Evolutionary conservation across 208 protist species (phyloP).

Genomic region (Acanthamoeba divionensis): DNA sequence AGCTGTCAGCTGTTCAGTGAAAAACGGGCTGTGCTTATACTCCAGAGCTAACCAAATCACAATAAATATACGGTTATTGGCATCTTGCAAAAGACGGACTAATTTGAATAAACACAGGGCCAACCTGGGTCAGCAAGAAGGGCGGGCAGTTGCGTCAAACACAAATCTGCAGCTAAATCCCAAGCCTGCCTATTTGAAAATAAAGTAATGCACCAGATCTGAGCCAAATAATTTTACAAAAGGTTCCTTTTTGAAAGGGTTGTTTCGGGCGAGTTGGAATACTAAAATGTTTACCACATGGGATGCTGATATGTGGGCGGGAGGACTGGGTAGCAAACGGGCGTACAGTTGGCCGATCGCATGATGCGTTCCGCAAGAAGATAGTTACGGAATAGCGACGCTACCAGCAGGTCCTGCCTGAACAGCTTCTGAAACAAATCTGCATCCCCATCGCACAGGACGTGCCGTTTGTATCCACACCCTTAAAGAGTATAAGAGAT

Average conservation of each 20-base stretch:
- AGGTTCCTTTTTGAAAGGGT: constrained; percentile 58
- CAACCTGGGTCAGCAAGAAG: constrained; percentile 76
- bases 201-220: too few relatives aligned
- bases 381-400: constrained; percentile 95
- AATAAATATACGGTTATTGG: neutral
- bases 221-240: constrained; percentile 40
- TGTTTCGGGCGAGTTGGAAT: neutral
- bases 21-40: constrained; percentile 89
- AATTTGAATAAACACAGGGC: too few relatives aligned
- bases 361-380: constrained; percentile 95
- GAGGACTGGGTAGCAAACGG: constrained; percentile 91
- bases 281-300: constrained; percentile 83
- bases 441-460: neutral
- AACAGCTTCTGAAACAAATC: constrained; percentile 93
- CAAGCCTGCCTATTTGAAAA: constrained; percentile 88
- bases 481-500: neutral
- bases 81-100: too few relatives aligned
- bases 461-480: neutral
- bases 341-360: constrained; percentile 91
- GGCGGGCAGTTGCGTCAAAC: constrained; percentile 88
- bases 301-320: constrained; percentile 92
- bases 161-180: constrained; percentile 91
- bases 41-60: neutral
- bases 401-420: constrained; percentile 92
- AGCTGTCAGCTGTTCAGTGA: constrained; percentile 96